phyloP scores from a whole-genome alignment of 768 basidiomycete genomes.

The Peribolospora baueri region DNA sequence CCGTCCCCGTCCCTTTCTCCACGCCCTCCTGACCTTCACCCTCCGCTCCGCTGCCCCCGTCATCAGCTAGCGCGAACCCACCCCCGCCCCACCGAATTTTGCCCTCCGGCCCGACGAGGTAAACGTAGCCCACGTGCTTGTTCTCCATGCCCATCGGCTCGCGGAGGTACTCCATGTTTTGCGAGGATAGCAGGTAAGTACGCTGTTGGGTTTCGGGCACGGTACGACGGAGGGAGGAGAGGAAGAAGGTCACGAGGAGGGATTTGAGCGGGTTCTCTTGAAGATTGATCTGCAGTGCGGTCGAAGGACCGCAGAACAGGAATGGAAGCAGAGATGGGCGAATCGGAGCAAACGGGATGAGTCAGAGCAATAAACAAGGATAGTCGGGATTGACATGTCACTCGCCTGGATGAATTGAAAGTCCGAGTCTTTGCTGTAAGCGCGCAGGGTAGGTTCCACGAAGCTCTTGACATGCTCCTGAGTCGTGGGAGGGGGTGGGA shows the following conservation, averaged over 20 bases:
- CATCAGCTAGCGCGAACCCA: conserved; percentile 53
- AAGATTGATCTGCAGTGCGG: conserved; percentile 39
- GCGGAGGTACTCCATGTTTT: conserved; percentile 64
- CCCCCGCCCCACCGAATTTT: conserved; percentile 83
- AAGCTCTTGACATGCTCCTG: conserved; percentile 63
- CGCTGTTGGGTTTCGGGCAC: conserved; percentile 41
- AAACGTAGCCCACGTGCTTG: conserved; percentile 74
- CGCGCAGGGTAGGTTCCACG: conserved; percentile 17
- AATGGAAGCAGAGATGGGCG: not conserved
- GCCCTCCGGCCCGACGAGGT: conserved; percentile 58
- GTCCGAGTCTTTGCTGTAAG: conserved; percentile 24
- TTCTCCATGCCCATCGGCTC: conserved; percentile 71
- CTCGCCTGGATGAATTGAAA: conserved; percentile 41
- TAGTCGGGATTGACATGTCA: not conserved
- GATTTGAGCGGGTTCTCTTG: conserved; percentile 87
- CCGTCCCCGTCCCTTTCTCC: conserved; percentile 33
- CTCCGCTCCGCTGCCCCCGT: conserved; percentile 18
- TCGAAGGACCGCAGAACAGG: not conserved
- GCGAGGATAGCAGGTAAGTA: conserved; percentile 53
- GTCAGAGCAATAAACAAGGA: not conserved
- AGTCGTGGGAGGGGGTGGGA: too few relatives aligned
- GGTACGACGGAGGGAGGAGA: conserved; percentile 41
- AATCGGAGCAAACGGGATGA: not conserved
- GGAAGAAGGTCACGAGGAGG: conserved; percentile 61
- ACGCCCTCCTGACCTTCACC: conserved; percentile 26